Percentiles rank a stretch among this genome's conserved stretches.
These are phyloP conservation scores for Termitomyces sp. DNA, from an alignment of 768 basidiomycete genomes.

Conservation along the genomic window DNA sequence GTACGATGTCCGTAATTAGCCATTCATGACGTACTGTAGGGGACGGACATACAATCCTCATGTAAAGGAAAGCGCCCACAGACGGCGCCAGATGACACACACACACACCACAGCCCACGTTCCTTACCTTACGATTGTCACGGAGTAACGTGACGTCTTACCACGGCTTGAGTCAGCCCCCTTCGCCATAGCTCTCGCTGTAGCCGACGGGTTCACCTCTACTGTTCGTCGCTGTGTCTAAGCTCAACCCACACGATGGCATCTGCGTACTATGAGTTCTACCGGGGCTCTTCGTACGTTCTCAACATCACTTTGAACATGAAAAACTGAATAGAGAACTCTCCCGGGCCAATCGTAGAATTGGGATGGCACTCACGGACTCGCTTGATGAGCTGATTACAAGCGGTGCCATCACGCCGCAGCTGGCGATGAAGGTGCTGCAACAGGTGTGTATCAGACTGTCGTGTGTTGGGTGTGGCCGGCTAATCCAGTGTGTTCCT, in stretches of 20 bases:
- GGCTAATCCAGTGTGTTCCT: background rate
- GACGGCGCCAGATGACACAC: too few species aligned
- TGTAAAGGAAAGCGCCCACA: too few species aligned
- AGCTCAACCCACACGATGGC: constrained; percentile 42
- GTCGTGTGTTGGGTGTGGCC: background rate
- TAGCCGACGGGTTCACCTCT: constrained; percentile 6
- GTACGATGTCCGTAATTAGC: background rate
- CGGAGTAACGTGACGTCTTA: background rate
- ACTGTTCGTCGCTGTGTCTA: background rate
- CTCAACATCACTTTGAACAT: constrained; percentile 1
- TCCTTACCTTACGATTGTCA: background rate
- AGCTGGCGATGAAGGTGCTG: constrained; percentile 97
- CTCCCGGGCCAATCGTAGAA: constrained; percentile 40
- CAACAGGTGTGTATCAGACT: constrained; percentile 66
- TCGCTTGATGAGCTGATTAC: constrained; percentile 98
- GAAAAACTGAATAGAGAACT: background rate
- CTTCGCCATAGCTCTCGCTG: constrained; percentile 4
- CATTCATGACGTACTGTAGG: too few species aligned
- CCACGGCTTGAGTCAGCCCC: constrained; percentile 5
- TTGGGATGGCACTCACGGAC: constrained; percentile 96
- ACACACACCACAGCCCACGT: background rate
- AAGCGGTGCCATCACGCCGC: constrained; percentile 92
- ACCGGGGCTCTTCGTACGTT: constrained; percentile 78
- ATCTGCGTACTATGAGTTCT: constrained; percentile 87
- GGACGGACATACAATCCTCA: too few species aligned